Percentiles rank a stretch among this genome's conserved stretches.
Conservation (phyloP, 2,329 filamentous ascomycete genomes). For the Paraphaeosphaeria minitans region DNA sequence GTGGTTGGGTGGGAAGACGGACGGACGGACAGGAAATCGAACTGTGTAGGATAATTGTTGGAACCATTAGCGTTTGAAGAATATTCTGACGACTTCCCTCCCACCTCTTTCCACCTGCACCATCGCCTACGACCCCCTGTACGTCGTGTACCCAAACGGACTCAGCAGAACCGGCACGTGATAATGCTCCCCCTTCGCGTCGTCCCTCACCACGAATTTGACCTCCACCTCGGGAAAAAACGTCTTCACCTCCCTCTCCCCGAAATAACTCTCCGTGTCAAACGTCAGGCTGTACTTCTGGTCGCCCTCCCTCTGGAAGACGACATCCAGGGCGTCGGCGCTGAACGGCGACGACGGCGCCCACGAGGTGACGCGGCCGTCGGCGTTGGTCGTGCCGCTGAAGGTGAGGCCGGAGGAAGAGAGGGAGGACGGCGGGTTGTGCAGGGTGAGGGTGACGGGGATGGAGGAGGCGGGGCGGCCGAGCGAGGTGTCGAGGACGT, state of each 20-base stretch:
- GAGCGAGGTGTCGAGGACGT: slow-evolving; percentile 81
- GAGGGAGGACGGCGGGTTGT: slow-evolving; percentile 36
- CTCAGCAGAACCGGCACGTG: slow-evolving; percentile 80
- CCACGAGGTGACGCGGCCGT: slow-evolving; percentile 77
- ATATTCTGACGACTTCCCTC: too few species aligned
- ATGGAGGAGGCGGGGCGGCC: slow-evolving; percentile 72
- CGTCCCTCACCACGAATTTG: slow-evolving; percentile 56
- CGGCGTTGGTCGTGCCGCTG: slow-evolving; percentile 72
- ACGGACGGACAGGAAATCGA: background rate
- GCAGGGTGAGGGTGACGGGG: slow-evolving; percentile 66
- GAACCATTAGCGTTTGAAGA: too few species aligned
- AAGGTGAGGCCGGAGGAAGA: slow-evolving; percentile 57
- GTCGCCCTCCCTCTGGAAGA: slow-evolving; percentile 45
- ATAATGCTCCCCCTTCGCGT: slow-evolving; percentile 65
- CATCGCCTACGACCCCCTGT: slow-evolving; percentile 61
- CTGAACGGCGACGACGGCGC: slow-evolving; percentile 55
- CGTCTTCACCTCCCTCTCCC: slow-evolving; percentile 57
- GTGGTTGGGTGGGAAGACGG: background rate
- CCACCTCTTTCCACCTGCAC: background rate
- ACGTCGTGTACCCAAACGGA: slow-evolving; percentile 82
- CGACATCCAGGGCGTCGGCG: slow-evolving; percentile 47
- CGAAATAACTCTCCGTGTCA: slow-evolving; percentile 74
- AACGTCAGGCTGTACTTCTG: slow-evolving; percentile 73
- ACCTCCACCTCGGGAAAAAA: slow-evolving; percentile 65
- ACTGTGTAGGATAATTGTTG: background rate